Conservation (phyloP, 2,329 filamentous ascomycete genomes). For the Pestalotiopsis sp. region DNA sequence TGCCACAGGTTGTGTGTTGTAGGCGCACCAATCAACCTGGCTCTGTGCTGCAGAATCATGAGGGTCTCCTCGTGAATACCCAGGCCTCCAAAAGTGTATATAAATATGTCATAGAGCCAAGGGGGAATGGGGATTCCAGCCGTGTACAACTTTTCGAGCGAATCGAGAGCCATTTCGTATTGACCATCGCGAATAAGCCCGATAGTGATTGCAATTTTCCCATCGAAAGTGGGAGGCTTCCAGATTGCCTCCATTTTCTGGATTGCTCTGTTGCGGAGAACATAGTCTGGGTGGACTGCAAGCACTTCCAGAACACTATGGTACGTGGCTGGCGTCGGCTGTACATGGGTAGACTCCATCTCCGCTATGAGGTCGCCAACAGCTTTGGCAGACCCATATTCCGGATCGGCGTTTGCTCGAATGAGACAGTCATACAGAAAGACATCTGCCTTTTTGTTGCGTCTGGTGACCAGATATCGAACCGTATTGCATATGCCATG, state of each 20-base stretch:
- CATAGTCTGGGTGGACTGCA: slow-evolving; percentile 83
- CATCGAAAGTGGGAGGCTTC: slow-evolving; percentile 64
- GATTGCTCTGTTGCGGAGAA: slow-evolving; percentile 72
- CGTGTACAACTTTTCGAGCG: slow-evolving; percentile 67
- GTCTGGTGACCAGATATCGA: slow-evolving; percentile 59
- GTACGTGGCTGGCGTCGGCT: slow-evolving; percentile 68
- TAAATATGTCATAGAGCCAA: slow-evolving; percentile 81
- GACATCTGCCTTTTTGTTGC: slow-evolving; percentile 56
- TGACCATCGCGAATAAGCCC: slow-evolving; percentile 81
- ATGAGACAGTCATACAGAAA: slow-evolving; percentile 76
- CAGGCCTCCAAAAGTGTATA: slow-evolving; percentile 72
- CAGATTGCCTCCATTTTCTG: slow-evolving; percentile 75
- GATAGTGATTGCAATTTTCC: slow-evolving; percentile 68
- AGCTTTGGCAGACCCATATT: slow-evolving; percentile 66
- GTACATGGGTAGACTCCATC: slow-evolving; percentile 65
- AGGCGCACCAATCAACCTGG: slow-evolving; percentile 41
- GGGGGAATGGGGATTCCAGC: slow-evolving; percentile 57
- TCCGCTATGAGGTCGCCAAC: slow-evolving; percentile 70
- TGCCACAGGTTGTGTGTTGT: slow-evolving; percentile 62
- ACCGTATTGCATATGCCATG: slow-evolving; percentile 48
- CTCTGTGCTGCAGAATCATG: slow-evolving; percentile 64
- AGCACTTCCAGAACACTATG: slow-evolving; percentile 74
- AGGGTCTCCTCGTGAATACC: slow-evolving; percentile 80
- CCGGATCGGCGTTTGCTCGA: slow-evolving; percentile 66
- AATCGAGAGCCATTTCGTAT: slow-evolving; percentile 77